A percentile compares a stretch with the other conserved stretches of the same genome.
These are phyloP conservation scores for Cystobasidiaceae sp. DNA, from an alignment of 1,284 basidiomycete species.

Conservation along the genomic window DNA sequence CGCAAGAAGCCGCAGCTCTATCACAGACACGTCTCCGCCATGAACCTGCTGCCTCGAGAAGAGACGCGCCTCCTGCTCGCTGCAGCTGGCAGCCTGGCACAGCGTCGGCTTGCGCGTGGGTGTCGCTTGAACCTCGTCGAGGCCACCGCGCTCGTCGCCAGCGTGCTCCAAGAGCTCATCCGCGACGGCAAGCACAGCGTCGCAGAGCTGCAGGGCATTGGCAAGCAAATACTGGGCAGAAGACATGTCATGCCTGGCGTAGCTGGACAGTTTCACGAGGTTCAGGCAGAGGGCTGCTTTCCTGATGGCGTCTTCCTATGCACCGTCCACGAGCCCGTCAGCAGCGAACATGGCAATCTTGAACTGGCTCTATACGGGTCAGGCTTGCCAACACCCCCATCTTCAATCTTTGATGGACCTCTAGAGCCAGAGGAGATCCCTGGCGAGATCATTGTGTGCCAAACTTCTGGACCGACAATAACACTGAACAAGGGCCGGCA, in stretches of 20 bases:
- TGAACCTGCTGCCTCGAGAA: constrained; percentile 41
- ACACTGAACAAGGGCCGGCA: constrained; percentile 66
- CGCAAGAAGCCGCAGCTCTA: no score
- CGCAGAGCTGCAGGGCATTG: constrained; percentile 74
- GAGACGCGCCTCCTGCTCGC: constrained; percentile 48
- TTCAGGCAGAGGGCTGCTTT: constrained; percentile 93
- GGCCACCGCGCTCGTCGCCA: constrained; percentile 81
- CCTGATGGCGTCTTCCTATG: constrained; percentile 83
- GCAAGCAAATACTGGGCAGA: constrained; percentile 80
- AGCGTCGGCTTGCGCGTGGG: constrained; percentile 88
- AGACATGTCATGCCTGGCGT: constrained; percentile 73
- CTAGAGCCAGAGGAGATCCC: constrained; percentile 47
- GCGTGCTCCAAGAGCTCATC: constrained; percentile 86
- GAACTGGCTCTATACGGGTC: constrained; percentile 81
- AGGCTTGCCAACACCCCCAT: constrained; percentile 74
- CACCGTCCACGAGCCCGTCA: constrained; percentile 89
- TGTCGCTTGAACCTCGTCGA: constrained; percentile 80
- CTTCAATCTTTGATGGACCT: constrained; percentile 67
- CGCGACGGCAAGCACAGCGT: constrained; percentile 89
- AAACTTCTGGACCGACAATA: constrained; percentile 54
- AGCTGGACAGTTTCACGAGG: constrained; percentile 55
- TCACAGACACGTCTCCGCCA: neutral
- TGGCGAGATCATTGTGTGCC: constrained; percentile 51
- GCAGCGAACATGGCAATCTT: constrained; percentile 72
- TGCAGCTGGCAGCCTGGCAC: constrained; percentile 78